Conservation (phyloP, 345 rosid species). For the Laguncularia racemosa region DNA sequence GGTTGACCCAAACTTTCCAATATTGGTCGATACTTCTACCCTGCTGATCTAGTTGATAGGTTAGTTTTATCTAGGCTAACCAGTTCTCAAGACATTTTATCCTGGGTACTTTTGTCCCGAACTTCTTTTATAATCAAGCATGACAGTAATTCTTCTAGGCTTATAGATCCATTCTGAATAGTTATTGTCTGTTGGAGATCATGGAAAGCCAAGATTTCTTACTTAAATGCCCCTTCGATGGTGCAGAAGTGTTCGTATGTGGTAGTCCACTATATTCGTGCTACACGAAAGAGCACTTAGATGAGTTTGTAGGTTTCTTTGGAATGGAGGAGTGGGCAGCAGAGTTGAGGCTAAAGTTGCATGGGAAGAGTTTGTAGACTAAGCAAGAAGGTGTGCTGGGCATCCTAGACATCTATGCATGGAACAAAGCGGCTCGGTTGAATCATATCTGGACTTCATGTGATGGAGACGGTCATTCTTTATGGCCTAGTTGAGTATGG, state of each 20-base stretch:
- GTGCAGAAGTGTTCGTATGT: slow-evolving; percentile 50
- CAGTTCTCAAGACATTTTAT: not conserved
- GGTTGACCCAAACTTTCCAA: slow-evolving; percentile 31
- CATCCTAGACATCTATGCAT: too few relatives aligned
- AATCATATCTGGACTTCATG: too few relatives aligned
- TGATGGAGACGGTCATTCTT: too few relatives aligned
- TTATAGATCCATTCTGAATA: slow-evolving; percentile 23
- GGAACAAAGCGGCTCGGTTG: too few relatives aligned
- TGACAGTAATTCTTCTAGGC: slow-evolving; percentile 4
- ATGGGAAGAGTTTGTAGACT: too few relatives aligned
- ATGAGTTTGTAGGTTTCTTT: slow-evolving; percentile 18
- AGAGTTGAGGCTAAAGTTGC: too few relatives aligned
- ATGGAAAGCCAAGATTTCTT: slow-evolving; percentile 27
- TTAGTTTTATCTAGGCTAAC: slow-evolving; percentile 13
- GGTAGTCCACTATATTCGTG: too few relatives aligned
- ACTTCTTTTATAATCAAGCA: not conserved
- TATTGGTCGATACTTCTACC: slow-evolving; percentile 45
- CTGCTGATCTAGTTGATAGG: slow-evolving; percentile 40
- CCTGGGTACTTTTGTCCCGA: slow-evolving; percentile 5
- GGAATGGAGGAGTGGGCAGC: too few relatives aligned
- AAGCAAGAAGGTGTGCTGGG: too few relatives aligned
- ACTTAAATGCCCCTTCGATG: slow-evolving; percentile 36
- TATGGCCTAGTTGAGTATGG: too few relatives aligned
- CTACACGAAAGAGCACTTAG: too few relatives aligned
- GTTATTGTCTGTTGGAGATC: slow-evolving; percentile 21